Evolutionary conservation across 2,329 filamentous ascomycete genomes (phyloP).

Genomic region (Pseudocercospora fuligena): DNA sequence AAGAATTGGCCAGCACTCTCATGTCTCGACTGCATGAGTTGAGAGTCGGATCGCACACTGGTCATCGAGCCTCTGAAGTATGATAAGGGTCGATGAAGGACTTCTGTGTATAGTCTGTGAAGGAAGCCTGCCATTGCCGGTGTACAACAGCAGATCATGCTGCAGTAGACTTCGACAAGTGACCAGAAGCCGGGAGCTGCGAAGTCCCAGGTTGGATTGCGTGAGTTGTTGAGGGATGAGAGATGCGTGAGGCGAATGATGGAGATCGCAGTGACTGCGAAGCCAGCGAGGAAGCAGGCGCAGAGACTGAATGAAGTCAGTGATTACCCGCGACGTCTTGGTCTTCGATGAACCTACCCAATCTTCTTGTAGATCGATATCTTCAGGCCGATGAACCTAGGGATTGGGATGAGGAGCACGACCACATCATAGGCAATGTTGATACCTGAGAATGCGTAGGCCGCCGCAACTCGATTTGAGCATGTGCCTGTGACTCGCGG

Average conservation of each 20-base stretch:
- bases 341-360: constrained; percentile 18
- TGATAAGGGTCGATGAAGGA: too few relatives aligned
- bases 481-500: constrained; percentile 18
- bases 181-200: constrained; percentile 15
- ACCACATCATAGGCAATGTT: constrained; percentile 23
- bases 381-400: constrained; percentile 19
- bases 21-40: too few relatives aligned
- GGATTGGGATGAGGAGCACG: constrained; percentile 22
- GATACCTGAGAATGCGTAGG: constrained; percentile 17
- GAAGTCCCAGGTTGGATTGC: constrained; percentile 22
- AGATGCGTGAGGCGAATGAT: constrained; percentile 19
- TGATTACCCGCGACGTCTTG: not conserved
- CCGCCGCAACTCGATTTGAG: constrained; percentile 18
- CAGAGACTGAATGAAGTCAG: constrained; percentile 6
- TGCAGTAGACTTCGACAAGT: constrained; percentile 26
- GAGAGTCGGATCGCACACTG: too few relatives aligned
- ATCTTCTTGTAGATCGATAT: constrained; percentile 21
- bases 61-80: too few relatives aligned
- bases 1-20: too few relatives aligned
- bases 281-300: constrained; percentile 24
- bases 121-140: constrained; percentile 21
- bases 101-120: not conserved
- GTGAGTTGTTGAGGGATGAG: constrained; percentile 11
- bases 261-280: constrained; percentile 24
- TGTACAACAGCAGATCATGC: constrained; percentile 29